phyloP scores from a whole-genome alignment of 202 grass and related monocot genomes.

The Elaeis oleifera region DNA sequence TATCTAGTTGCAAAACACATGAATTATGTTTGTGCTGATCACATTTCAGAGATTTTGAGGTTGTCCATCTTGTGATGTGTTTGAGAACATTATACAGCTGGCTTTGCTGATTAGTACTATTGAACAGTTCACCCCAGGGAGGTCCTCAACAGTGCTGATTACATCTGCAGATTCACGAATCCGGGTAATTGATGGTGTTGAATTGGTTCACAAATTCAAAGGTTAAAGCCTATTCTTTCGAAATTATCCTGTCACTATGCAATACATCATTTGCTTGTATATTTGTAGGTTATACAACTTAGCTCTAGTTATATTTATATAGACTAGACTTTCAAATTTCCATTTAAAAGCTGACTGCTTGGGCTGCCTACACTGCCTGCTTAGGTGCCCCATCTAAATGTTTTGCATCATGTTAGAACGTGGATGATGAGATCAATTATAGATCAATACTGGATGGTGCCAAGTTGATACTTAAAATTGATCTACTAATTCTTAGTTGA shows the following conservation, averaged over 20 bases:
- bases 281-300: no score
- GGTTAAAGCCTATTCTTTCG: conserved; percentile 31
- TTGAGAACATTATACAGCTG: conserved; percentile 10
- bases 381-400: no score
- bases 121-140: conserved; percentile 85
- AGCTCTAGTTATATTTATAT: no score
- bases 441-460: no score
- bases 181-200: conserved; percentile 57
- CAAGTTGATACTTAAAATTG: no score
- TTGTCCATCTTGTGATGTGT: not conserved
- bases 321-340: no score
- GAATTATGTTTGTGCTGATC: conserved; percentile 5
- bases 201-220: conserved; percentile 89
- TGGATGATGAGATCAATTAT: no score
- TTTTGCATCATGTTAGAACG: no score
- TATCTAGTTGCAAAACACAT: conserved; percentile 12
- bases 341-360: no score
- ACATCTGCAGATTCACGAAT: conserved; percentile 92
- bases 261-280: no score
- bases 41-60: not conserved
- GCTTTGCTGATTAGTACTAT: conserved; percentile 30
- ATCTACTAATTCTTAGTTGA: no score
- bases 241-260: not conserved
- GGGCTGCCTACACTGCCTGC: no score
- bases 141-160: conserved; percentile 74